These are phyloP conservation scores for Botrytis tulipae DNA, from an alignment of 2,329 filamentous ascomycete species.

Conservation along the genomic window DNA sequence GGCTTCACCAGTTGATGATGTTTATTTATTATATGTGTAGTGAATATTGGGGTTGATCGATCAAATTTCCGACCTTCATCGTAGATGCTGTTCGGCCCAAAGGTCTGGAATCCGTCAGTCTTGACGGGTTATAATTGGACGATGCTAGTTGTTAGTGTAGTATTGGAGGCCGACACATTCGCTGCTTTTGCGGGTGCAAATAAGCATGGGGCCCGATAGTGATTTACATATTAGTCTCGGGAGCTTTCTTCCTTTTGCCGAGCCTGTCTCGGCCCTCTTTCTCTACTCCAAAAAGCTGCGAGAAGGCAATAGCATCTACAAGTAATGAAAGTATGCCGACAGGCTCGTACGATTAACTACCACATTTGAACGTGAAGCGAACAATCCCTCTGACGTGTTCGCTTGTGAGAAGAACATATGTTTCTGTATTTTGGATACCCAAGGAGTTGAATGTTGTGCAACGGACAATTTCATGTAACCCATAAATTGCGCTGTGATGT, in stretches of 20 bases:
- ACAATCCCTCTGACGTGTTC: neutral
- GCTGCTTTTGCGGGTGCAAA: neutral
- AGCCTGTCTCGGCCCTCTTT: neutral
- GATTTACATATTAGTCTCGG: neutral
- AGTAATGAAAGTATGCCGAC: neutral
- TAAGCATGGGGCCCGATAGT: neutral
- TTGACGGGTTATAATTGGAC: neutral
- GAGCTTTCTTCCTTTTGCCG: neutral
- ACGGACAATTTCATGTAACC: neutral
- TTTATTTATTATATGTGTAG: neutral
- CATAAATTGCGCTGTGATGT: neutral
- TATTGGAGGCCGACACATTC: neutral
- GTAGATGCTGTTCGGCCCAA: neutral
- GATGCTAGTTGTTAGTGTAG: neutral
- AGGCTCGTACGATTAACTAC: neutral
- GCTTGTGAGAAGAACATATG: neutral
- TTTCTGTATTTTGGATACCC: neutral
- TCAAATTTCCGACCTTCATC: neutral
- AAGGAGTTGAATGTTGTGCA: neutral
- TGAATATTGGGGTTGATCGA: neutral
- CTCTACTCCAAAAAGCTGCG: neutral
- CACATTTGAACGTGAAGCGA: neutral
- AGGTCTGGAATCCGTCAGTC: neutral
- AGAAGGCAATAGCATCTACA: neutral
- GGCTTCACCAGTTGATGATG: neutral